Base-by-base conservation (phyloP, 192 early-diverging fungal genomes). In the Geranomyces michiganensis region DNA sequence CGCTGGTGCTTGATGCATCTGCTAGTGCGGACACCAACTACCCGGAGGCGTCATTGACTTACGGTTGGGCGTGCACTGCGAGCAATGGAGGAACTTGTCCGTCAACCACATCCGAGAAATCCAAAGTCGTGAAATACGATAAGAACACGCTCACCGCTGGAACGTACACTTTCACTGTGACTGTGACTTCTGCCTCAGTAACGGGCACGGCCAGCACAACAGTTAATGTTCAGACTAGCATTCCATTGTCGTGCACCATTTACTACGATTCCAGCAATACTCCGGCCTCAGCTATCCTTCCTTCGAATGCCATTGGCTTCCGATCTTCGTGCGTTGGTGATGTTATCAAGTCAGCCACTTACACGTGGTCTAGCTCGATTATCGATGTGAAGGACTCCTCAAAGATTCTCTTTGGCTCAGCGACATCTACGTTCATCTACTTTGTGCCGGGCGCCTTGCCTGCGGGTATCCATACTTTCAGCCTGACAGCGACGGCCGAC, bases 21-120 rank as follows among this genome's bases (percentile, higher is more conserved):
- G 1, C 62, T 7, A 64, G 62, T 29, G 12, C 3, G 4, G 62
- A 64, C 29, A 29, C 15, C 5, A n/a, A 31, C n/a, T 64, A 64
- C 62, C 62, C 62, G 19, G 4, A 5, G 1, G 41, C 33, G 32
- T 3, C 21, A 14, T 36, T 64, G 12, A 64, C 41, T n/a, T 64
- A 26, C 44, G 15, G 9, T 4, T 64, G 62, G 62, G 41, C 62
- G 12, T 64, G 62, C 43, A 64, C 62, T 1, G 10, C 44, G 15
- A 64, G 33, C 29, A 14, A 60, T 17, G 22, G n/a, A n/a, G 60
- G 62, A n/a, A n/a, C 32, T 46, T 64, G 62, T 21, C 62, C 62
- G 17, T 6, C 62, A 45, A 29, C 5, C 62, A 29, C 32, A 1
- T 24, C 32, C 5, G n/a, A 1, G 6, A 64, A 24, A 14, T 24